Percentiles rank a stretch among this genome's conserved stretches.
Evolutionary conservation across 306 rosid genomes (phyloP).

Genomic region (barrel medic (Medicago truncatula)): DNA sequence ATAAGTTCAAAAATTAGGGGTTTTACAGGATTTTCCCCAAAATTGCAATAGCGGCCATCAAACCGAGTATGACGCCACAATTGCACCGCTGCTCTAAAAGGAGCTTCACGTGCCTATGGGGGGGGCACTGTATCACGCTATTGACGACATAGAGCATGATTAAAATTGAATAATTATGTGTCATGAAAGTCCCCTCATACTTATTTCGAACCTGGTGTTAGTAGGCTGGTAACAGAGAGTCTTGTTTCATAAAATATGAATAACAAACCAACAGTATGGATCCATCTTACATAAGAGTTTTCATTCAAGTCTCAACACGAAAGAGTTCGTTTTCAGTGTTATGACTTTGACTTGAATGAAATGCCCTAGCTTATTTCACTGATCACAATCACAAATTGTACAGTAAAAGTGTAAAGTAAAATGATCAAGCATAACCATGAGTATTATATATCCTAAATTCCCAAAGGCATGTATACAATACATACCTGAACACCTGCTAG

Average conservation of each 20-base stretch:
- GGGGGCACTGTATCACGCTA: too few species aligned
- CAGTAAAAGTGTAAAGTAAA: constrained; percentile 13
- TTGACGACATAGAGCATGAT: not conserved
- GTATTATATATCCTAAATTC: not conserved
- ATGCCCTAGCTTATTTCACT: not conserved
- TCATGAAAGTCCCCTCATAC: not conserved
- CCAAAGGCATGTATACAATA: not conserved
- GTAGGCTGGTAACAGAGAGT: constrained; percentile 4
- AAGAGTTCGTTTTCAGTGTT: constrained; percentile 19
- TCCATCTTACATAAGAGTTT: not conserved
- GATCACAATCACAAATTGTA: constrained; percentile 5
- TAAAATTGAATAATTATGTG: constrained; percentile 1
- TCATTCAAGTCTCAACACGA: constrained; percentile 19
- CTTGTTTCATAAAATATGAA: not conserved
- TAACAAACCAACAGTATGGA: not conserved
- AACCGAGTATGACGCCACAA: too few species aligned
- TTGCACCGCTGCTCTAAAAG: too few species aligned
- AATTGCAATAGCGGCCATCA: too few species aligned
- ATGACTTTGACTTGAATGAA: not conserved
- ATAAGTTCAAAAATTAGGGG: too few species aligned
- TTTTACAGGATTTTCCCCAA: too few species aligned
- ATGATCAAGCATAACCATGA: constrained; percentile 24
- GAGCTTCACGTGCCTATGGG: too few species aligned
- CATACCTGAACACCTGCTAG: constrained; percentile 50
- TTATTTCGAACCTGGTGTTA: constrained; percentile 5